phyloP scores from a whole-genome alignment of 306 rosid species.

The Sphenostylis stenocarpa region DNA sequence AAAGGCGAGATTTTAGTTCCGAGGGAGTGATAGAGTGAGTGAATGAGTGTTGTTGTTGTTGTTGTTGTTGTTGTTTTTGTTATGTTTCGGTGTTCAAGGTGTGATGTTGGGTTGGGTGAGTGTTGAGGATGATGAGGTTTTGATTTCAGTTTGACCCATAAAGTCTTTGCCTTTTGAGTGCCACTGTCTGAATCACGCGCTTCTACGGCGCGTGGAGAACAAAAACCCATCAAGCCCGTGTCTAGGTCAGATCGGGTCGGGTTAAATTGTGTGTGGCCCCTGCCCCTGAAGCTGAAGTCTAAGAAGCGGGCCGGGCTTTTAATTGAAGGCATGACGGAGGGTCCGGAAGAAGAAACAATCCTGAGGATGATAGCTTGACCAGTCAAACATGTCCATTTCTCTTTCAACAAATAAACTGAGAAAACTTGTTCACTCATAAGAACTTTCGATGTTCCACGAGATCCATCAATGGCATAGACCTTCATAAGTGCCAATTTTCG shows the following conservation, averaged over 20 bases:
- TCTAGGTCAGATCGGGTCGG: not conserved
- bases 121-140: slow-evolving; percentile 38
- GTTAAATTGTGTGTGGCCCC: slow-evolving; percentile 27
- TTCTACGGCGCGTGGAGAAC: slow-evolving; percentile 12
- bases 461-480: not conserved
- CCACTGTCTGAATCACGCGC: not conserved
- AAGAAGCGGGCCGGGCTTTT: slow-evolving; percentile 30
- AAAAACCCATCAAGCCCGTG: not conserved
- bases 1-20: slow-evolving; percentile 24
- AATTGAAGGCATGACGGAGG: slow-evolving; percentile 6
- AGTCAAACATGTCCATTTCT: slow-evolving; percentile 27
- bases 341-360: not conserved
- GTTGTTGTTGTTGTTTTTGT: not conserved
- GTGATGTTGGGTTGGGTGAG: slow-evolving; percentile 8
- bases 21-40: not conserved
- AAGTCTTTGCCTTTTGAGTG: slow-evolving; percentile 18
- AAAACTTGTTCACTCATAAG: not conserved
- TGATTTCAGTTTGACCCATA: slow-evolving; percentile 50
- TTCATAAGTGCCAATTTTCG: slow-evolving; percentile 2
- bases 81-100: slow-evolving; percentile 11
- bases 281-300: slow-evolving; percentile 12
- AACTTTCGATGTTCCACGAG: not conserved
- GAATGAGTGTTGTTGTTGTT: too few relatives aligned
- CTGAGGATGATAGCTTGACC: slow-evolving; percentile 2
- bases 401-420: not conserved